Base-by-base conservation (phyloP, 2,329 filamentous ascomycete species). In the Hypoxylon sp. region DNA sequence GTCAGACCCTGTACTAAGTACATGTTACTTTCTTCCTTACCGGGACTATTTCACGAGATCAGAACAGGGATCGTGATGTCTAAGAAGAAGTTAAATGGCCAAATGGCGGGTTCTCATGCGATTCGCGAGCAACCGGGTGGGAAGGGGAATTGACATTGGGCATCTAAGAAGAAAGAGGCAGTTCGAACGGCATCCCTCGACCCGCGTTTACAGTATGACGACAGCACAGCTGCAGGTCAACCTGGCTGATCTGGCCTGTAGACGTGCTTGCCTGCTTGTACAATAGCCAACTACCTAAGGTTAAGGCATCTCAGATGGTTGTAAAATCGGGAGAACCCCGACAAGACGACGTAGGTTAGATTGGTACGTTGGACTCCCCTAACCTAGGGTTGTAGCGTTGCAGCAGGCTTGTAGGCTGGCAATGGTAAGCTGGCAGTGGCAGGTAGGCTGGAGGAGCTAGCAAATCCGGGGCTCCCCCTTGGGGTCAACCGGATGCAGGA, bases 401-500 rank as follows among this genome's bases (percentile, higher is more conserved):
- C 6, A 15, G 19, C n/a, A n/a, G 22, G 24, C 15, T 13, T 13
- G 30, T 34, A 13, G 30, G 30, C n/a, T 39, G 37, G 37, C 20
- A 41, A 17, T 41, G 2, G 37, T 41, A 20, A n/a, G 37, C 17
- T 41, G 7, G n/a, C n/a, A 41, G n/a, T 17, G 17, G n/a, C 37
- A 7, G 57, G 57, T 32, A 52, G 26, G 54, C 41, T 56, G 19
- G 53, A 54, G 48, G 26, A 43, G 30, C 49, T 46, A 30, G 64
- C 64, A 67, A 64, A 67, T 67, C 64, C 64, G 64, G 64, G 64
- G 64, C 47, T 53, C 58, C 64, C 43, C 61, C 53, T 64, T 61
- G 64, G 64, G 64, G 53, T 64, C 32, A 59, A 62, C 64, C 64
- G 64, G 55, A 67, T 67, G 64, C 58, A 67, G 64, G 58, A 64